These are phyloP conservation scores for Naegleria gruberi DNA, from an alignment of 208 protist species.

Conservation along the genomic window DNA sequence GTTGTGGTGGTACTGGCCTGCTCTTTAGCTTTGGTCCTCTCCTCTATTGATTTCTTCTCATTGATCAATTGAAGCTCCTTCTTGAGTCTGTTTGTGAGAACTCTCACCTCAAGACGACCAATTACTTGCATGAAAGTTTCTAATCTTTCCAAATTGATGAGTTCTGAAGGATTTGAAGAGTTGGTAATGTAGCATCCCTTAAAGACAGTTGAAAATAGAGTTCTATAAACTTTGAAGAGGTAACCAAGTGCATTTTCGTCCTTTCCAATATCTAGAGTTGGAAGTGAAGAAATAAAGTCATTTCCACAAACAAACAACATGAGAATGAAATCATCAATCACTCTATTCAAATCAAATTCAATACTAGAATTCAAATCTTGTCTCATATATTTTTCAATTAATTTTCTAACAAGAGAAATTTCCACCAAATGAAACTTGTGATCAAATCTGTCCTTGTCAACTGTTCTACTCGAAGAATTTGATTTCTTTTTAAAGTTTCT, in stretches of 20 bases:
- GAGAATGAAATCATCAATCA: conserved; percentile 84
- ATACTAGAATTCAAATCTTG: background rate
- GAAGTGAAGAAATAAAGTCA: conserved; percentile 79
- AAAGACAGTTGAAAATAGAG: conserved; percentile 50
- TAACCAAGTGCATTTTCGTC: conserved; percentile 72
- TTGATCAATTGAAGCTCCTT: background rate
- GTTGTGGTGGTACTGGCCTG: background rate
- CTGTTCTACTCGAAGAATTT: background rate
- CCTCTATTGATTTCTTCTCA: background rate
- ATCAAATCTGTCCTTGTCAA: background rate
- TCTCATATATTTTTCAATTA: conserved; percentile 66
- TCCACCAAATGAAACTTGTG: conserved; percentile 47
- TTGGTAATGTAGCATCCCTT: too few relatives aligned
- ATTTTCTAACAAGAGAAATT: conserved; percentile 87
- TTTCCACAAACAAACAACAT: conserved; percentile 81
- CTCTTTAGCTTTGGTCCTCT: background rate
- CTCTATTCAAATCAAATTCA: conserved; percentile 48
- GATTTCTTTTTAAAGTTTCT: conserved; percentile 5
- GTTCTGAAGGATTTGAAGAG: background rate
- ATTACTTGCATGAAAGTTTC: background rate
- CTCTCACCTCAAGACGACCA: background rate
- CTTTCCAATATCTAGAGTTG: conserved; percentile 64
- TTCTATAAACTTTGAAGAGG: conserved; percentile 74
- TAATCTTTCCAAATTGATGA: background rate
- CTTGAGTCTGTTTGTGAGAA: background rate